Percentiles rank a stretch among this genome's conserved stretches.
These are phyloP conservation scores for Flaveria robusta DNA, from an alignment of 129 eudicot genomes.

Conservation along the genomic window DNA sequence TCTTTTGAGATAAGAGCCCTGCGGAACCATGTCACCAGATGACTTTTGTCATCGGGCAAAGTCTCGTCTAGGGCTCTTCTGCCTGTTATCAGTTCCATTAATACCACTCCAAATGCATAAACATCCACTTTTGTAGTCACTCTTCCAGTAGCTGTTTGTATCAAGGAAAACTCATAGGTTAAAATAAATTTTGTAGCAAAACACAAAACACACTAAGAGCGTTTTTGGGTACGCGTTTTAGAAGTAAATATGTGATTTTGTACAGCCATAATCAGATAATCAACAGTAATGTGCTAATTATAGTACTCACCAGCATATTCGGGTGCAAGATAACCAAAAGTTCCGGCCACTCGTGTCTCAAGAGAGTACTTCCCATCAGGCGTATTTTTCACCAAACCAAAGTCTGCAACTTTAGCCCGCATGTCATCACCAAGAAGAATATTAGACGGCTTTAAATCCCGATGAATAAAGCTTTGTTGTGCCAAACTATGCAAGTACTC, in stretches of 20 bases:
- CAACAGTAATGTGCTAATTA: neutral
- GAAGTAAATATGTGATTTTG: neutral
- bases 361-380: slow-evolving; percentile 13
- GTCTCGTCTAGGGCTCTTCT: slow-evolving; percentile 9
- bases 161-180: neutral
- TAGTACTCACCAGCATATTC: slow-evolving; percentile 21
- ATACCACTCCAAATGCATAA: slow-evolving; percentile 19
- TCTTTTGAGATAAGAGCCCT: neutral
- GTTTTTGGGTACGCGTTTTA: neutral
- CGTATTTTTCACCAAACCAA: slow-evolving; percentile 20
- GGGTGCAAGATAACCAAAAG: slow-evolving; percentile 24
- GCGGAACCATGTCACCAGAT: slow-evolving; percentile 25
- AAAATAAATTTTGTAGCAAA: neutral
- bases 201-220: no score
- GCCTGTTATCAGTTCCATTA: slow-evolving; percentile 20
- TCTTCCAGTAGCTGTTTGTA: slow-evolving; percentile 23
- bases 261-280: neutral
- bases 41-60: neutral
- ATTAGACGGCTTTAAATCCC: slow-evolving; percentile 23
- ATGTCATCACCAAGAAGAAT: slow-evolving; percentile 27
- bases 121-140: slow-evolving; percentile 27
- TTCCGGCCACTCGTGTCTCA: slow-evolving; percentile 21
- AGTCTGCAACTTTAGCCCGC: slow-evolving; percentile 21
- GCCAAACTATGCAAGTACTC: slow-evolving; percentile 21
- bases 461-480: slow-evolving; percentile 19